Evolutionary conservation across 345 rosid species (phyloP).

Genomic region (Hypericum androsaemum): DNA sequence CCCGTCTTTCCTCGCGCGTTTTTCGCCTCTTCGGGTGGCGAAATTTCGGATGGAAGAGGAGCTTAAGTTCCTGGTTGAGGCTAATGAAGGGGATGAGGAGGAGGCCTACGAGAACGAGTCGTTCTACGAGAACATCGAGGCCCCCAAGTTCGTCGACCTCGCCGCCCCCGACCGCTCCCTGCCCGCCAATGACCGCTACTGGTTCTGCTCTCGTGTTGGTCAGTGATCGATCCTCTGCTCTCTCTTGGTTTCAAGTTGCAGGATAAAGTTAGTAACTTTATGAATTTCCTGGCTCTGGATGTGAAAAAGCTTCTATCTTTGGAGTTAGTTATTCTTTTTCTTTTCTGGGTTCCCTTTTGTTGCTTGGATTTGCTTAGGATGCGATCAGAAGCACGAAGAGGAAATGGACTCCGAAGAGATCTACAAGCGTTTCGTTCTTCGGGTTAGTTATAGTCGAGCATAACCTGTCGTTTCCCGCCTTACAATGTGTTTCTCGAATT

Average conservation of each 20-base stretch:
- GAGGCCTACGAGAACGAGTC: too few species aligned
- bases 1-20: too few species aligned
- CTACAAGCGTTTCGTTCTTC: slow-evolving; percentile 70
- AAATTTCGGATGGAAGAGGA: too few species aligned
- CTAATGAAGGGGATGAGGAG: too few species aligned
- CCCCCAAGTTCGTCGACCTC: slow-evolving; percentile 95
- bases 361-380: slow-evolving; percentile 34
- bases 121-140: slow-evolving; percentile 86
- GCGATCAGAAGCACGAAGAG: slow-evolving; percentile 91
- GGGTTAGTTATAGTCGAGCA: slow-evolving; percentile 41
- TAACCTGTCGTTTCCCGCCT: background rate
- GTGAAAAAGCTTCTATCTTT: background rate
- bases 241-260: background rate
- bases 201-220: slow-evolving; percentile 95
- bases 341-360: background rate
- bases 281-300: background rate
- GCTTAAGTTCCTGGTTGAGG: too few species aligned
- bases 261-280: background rate
- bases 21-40: too few species aligned
- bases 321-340: background rate
- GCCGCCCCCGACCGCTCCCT: slow-evolving; percentile 48
- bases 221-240: slow-evolving; percentile 17
- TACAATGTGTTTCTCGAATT: background rate
- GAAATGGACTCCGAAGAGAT: slow-evolving; percentile 80
- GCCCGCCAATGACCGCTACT: slow-evolving; percentile 68